Percentiles rank a stretch among this genome's conserved stretches.
Conservation (phyloP, 805 yeast genomes). For the Myxozyma udenii region DNA sequence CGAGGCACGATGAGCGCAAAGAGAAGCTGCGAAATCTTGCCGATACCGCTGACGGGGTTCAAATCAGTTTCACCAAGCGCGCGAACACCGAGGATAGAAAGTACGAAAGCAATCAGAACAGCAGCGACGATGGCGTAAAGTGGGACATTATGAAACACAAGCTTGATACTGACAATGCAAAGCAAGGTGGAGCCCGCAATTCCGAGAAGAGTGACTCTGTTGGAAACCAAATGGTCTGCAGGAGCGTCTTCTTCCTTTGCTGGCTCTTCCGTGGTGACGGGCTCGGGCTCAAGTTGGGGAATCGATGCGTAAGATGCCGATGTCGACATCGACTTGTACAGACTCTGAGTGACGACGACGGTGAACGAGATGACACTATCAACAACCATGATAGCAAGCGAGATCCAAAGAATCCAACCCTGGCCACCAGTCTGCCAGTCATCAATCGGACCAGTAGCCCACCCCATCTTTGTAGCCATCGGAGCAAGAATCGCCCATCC, state of each 20-base stretch:
- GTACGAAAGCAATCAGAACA: slow-evolving; percentile 66
- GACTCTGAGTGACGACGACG: slow-evolving; percentile 38
- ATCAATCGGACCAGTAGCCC: slow-evolving; percentile 89
- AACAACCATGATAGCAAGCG: slow-evolving; percentile 88
- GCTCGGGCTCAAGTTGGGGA: slow-evolving; percentile 3
- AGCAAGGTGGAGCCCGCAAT: slow-evolving; percentile 60
- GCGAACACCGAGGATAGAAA: slow-evolving; percentile 83
- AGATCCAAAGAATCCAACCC: slow-evolving; percentile 96
- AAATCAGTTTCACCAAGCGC: slow-evolving; percentile 96
- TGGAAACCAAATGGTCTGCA: slow-evolving; percentile 50
- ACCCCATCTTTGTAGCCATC: slow-evolving; percentile 58
- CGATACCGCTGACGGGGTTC: slow-evolving; percentile 95
- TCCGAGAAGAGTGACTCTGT: slow-evolving; percentile 54
- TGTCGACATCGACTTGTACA: slow-evolving; percentile 11
- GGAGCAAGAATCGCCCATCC: slow-evolving; percentile 97
- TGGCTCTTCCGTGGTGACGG: slow-evolving; percentile 6
- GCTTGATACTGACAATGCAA: slow-evolving; percentile 62
- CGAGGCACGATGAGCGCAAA: slow-evolving; percentile 79
- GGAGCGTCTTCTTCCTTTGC: slow-evolving; percentile 43
- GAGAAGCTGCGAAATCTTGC: slow-evolving; percentile 84
- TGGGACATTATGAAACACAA: slow-evolving; percentile 69
- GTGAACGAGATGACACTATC: slow-evolving; percentile 81
- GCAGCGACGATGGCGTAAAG: slow-evolving; percentile 66
- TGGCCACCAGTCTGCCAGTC: slow-evolving; percentile 94
- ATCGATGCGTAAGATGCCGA: slow-evolving; percentile 7